Evolutionary conservation across 345 rosid species (phyloP).

Genomic region (Gossypium longicalyx): DNA sequence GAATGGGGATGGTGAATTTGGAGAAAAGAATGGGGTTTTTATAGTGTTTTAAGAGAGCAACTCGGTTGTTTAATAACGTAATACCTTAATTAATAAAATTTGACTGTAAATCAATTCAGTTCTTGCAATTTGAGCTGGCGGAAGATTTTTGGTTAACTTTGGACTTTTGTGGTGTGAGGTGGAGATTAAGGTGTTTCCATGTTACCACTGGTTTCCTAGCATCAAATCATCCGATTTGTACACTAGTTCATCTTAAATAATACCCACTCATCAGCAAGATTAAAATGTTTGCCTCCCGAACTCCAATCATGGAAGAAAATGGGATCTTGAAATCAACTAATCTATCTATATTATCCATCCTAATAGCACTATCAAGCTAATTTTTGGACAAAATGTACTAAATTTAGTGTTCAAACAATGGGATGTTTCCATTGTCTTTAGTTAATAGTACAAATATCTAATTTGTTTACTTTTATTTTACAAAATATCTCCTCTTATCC

Average conservation of each 20-base stretch:
- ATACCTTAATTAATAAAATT: background rate
- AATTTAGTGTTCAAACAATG: background rate
- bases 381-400: background rate
- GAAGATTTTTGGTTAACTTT: conserved; percentile 21
- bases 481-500: too few species aligned
- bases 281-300: background rate
- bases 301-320: background rate
- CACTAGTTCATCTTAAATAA: background rate
- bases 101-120: background rate
- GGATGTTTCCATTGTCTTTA: background rate
- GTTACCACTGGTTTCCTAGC: background rate
- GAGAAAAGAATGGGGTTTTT: conserved; percentile 28
- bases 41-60: conserved; percentile 33
- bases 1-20: conserved; percentile 6
- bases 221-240: background rate
- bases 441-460: background rate
- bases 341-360: background rate
- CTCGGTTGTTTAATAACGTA: conserved; percentile 2
- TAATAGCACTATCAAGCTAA: background rate
- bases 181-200: conserved; percentile 22
- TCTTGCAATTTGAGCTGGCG: conserved; percentile 37
- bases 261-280: background rate
- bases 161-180: conserved; percentile 31
- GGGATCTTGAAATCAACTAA: background rate
- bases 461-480: background rate